Conservation (phyloP, 2,329 filamentous ascomycete species). For the Sclerotinia minor region DNA sequence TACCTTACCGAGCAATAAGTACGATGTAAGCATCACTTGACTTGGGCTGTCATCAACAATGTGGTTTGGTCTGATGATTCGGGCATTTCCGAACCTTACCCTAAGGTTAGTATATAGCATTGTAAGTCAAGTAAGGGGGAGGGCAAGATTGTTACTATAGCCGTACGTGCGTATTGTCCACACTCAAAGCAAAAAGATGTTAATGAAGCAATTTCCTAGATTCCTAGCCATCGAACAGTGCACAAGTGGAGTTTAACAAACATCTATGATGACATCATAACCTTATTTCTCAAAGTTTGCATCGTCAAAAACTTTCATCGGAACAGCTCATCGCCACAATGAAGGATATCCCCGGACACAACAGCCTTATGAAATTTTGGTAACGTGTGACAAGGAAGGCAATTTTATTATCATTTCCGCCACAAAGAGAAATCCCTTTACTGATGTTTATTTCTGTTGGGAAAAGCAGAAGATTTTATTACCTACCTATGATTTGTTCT, state of each 20-base stretch:
- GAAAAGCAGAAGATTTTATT: not conserved
- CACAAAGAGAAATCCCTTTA: not conserved
- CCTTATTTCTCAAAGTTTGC: not conserved
- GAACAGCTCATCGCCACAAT: constrained; percentile 14
- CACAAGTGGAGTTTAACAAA: not conserved
- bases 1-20: too few relatives aligned
- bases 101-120: too few relatives aligned
- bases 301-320: not conserved
- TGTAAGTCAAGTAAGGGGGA: too few relatives aligned
- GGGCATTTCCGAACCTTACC: constrained; percentile 6
- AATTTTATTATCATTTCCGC: not conserved
- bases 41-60: not conserved
- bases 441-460: not conserved
- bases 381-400: not conserved
- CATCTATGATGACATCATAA: not conserved
- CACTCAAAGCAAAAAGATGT: too few relatives aligned
- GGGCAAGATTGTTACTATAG: too few relatives aligned
- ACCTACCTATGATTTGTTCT: not conserved
- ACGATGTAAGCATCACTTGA: constrained; percentile 8
- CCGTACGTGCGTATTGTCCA: too few relatives aligned
- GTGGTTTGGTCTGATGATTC: constrained; percentile 1
- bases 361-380: not conserved
- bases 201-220: not conserved
- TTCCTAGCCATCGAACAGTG: not conserved
- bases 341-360: constrained; percentile 2